Conservation (phyloP, 192 early-diverging fungal species). For the Umbelopsis sp. region DNA sequence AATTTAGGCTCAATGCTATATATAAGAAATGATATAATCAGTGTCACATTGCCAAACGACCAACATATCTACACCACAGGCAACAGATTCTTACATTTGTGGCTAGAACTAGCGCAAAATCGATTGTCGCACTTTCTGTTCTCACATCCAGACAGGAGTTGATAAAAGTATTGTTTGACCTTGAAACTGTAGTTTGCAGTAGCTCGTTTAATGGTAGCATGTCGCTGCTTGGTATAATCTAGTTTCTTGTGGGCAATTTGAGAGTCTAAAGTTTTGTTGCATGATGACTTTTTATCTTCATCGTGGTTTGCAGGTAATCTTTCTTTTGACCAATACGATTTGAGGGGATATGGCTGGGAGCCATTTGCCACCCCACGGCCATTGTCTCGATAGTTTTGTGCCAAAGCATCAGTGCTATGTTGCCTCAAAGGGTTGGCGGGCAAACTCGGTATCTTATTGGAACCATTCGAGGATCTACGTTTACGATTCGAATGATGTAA, state of each 20-base stretch:
- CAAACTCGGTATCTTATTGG: neutral
- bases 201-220: neutral
- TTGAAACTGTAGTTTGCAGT: constrained; percentile 5
- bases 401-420: constrained; percentile 4
- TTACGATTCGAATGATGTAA: neutral
- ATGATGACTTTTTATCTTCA: neutral
- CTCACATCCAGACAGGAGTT: neutral
- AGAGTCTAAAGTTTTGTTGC: neutral
- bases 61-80: neutral
- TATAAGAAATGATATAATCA: constrained; percentile 4
- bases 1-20: neutral
- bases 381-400: constrained; percentile 4
- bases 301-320: neutral
- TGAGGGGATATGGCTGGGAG: neutral
- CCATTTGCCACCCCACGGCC: constrained; percentile 5
- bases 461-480: neutral
- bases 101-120: neutral
- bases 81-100: neutral
- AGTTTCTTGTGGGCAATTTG: neutral
- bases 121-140: neutral
- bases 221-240: neutral
- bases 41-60: constrained; percentile 16
- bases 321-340: neutral
- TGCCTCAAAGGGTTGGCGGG: neutral
- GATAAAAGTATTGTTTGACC: constrained; percentile 13